Evolutionary conservation across 140 eudicot genomes (phyloP).

Genomic region (Bidens hawaiensis): DNA sequence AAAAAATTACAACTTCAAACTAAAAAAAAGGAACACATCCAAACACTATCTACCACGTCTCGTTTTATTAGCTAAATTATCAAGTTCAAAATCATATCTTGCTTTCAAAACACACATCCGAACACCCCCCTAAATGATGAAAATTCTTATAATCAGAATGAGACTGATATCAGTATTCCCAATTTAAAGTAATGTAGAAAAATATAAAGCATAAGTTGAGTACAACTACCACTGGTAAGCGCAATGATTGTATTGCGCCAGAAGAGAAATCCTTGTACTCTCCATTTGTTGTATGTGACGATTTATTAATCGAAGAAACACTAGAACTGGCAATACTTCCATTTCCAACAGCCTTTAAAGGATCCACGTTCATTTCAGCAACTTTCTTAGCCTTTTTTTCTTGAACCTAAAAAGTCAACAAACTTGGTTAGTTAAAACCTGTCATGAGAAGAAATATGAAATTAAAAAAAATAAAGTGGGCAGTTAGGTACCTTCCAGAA

Average conservation of each 20-base stretch:
- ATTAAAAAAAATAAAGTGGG: background rate
- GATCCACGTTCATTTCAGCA: conserved; percentile 62
- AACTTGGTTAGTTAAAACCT: background rate
- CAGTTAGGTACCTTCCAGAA: conserved; percentile 71
- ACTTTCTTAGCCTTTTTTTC: conserved; percentile 92
- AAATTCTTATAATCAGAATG: background rate
- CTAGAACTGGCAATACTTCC: conserved; percentile 57
- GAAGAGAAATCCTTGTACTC: conserved; percentile 54
- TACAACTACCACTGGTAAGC: conserved; percentile 91
- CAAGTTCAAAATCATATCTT: background rate
- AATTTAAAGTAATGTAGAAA: background rate
- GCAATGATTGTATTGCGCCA: conserved; percentile 60
- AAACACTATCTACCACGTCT: background rate
- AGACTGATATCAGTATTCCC: conserved; percentile 1
- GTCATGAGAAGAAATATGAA: background rate
- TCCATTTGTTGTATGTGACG: conserved; percentile 51
- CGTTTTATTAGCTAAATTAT: background rate
- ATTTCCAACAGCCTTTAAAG: conserved; percentile 57
- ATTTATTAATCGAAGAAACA: conserved; percentile 41
- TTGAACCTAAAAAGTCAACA: conserved; percentile 55
- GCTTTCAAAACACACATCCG: conserved; percentile 2
- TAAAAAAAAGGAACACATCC: background rate
- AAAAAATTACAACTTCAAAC: background rate
- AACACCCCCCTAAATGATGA: background rate
- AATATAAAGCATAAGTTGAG: conserved; percentile 34